Conservation (phyloP, 345 rosid genomes). For the Firmiana major region DNA sequence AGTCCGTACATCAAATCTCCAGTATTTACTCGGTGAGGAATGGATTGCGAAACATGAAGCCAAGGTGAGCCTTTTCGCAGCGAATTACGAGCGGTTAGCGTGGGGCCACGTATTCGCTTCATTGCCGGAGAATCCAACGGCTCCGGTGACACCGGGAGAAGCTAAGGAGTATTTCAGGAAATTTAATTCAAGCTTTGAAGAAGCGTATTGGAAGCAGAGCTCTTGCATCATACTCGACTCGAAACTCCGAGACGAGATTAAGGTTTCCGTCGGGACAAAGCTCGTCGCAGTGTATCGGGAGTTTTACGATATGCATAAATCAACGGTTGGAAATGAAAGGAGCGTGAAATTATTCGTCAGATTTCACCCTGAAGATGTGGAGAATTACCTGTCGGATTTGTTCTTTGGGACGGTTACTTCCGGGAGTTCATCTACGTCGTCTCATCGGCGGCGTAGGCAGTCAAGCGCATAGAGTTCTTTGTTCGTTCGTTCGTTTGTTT, state of each 20-base stretch:
- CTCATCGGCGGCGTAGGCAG: slow-evolving; percentile 15
- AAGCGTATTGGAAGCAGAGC: slow-evolving; percentile 46
- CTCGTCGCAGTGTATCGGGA: slow-evolving; percentile 41
- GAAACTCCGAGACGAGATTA: slow-evolving; percentile 54
- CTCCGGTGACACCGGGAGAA: slow-evolving; percentile 28
- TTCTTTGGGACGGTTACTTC: slow-evolving; percentile 19
- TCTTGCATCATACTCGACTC: slow-evolving; percentile 42
- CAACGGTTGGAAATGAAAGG: slow-evolving; percentile 25
- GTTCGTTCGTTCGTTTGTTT: background rate
- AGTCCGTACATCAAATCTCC: slow-evolving; percentile 49
- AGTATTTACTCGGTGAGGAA: slow-evolving; percentile 50
- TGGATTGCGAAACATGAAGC: slow-evolving; percentile 51
- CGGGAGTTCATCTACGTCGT: background rate
- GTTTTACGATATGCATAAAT: slow-evolving; percentile 43
- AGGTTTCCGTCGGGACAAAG: slow-evolving; percentile 36
- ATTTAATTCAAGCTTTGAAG: slow-evolving; percentile 55
- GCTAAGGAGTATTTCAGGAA: slow-evolving; percentile 38
- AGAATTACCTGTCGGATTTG: slow-evolving; percentile 49
- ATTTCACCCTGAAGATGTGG: slow-evolving; percentile 65
- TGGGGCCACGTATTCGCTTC: slow-evolving; percentile 45
- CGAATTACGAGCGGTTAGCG: slow-evolving; percentile 50
- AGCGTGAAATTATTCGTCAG: slow-evolving; percentile 23
- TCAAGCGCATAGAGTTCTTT: background rate
- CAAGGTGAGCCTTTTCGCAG: slow-evolving; percentile 46
- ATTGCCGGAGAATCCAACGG: slow-evolving; percentile 43